Percentiles rank a stretch among this genome's conserved stretches.
Evolutionary conservation across 768 basidiomycete species (phyloP).

Genomic region (Leccinum sublutescens): DNA sequence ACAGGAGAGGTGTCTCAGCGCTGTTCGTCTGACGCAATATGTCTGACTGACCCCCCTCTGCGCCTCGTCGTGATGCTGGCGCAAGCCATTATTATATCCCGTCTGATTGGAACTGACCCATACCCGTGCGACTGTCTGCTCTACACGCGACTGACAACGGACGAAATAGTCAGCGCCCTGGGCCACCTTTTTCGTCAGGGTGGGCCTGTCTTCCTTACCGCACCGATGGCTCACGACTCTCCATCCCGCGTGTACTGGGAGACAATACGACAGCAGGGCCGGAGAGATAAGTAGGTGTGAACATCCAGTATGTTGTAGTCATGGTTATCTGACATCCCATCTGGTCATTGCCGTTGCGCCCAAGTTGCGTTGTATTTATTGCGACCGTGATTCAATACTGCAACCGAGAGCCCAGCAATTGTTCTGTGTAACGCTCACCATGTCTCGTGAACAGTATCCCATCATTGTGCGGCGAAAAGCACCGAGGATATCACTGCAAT

Average conservation of each 20-base stretch:
- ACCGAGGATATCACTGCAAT: background rate
- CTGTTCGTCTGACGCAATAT: background rate
- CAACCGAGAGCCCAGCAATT: background rate
- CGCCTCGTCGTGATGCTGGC: background rate
- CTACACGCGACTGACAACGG: constrained; percentile 11
- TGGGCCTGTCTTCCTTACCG: background rate
- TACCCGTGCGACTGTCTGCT: background rate
- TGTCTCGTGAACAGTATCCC: background rate
- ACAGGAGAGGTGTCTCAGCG: background rate
- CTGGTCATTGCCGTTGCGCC: background rate
- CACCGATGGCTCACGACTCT: background rate
- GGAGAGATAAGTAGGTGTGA: constrained; percentile 1
- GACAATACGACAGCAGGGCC: background rate
- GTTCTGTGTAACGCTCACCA: background rate
- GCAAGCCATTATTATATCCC: constrained; percentile 4
- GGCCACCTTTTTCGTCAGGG: background rate
- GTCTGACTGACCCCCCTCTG: background rate
- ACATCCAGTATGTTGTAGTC: constrained; percentile 7
- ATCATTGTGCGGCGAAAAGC: background rate
- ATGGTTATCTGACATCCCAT: constrained; percentile 16
- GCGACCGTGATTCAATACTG: background rate
- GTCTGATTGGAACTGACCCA: background rate
- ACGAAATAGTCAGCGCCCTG: constrained; percentile 5
- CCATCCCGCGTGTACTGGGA: background rate
- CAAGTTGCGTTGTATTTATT: background rate